phyloP scores from a whole-genome alignment of 2,329 filamentous ascomycete species.

The Ascosphaera apis region DNA sequence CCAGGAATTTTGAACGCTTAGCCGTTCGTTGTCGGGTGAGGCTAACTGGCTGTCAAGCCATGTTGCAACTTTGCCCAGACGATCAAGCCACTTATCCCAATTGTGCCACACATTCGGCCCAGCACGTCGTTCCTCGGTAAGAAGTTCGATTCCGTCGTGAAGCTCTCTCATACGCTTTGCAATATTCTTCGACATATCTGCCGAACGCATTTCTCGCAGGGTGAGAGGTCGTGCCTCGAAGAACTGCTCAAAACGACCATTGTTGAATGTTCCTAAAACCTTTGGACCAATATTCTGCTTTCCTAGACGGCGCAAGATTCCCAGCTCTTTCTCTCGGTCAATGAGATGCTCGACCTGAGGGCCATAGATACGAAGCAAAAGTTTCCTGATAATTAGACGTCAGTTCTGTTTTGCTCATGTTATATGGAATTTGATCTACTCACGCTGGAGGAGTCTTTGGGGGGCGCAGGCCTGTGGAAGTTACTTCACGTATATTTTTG shows the following conservation, averaged over 20 bases:
- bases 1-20: constrained; percentile 31
- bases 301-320: constrained; percentile 63
- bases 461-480: constrained; percentile 5
- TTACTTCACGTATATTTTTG: constrained; percentile 26
- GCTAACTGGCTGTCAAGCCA: constrained; percentile 36
- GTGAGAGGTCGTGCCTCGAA: constrained; percentile 68
- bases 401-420: background rate
- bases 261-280: constrained; percentile 73
- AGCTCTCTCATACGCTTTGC: constrained; percentile 94
- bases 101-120: constrained; percentile 76
- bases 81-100: constrained; percentile 78
- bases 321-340: constrained; percentile 72
- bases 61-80: constrained; percentile 28
- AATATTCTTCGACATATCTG: constrained; percentile 74
- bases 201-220: constrained; percentile 49
- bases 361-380: constrained; percentile 79
- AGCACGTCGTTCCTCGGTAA: constrained; percentile 50
- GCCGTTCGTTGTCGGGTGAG: constrained; percentile 19
- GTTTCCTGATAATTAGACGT: constrained; percentile 29
- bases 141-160: constrained; percentile 75
- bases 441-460: constrained; percentile 29
- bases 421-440: constrained; percentile 10
- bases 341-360: constrained; percentile 91
- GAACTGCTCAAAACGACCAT: constrained; percentile 89
- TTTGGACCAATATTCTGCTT: constrained; percentile 85